Evolutionary conservation across 805 yeast species (phyloP).

Genomic region (Candida morakotiae): DNA sequence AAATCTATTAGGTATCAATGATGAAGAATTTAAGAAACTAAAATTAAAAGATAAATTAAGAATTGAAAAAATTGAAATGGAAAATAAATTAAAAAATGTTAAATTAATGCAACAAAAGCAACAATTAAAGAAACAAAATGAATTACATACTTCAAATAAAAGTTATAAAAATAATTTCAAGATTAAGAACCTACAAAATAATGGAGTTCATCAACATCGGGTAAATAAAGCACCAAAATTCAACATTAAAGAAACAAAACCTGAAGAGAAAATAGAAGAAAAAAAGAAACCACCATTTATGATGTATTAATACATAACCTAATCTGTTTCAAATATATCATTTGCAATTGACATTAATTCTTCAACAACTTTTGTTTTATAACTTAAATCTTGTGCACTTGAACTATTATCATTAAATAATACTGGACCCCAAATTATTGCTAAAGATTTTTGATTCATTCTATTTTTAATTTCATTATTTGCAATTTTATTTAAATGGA

Average conservation of each 20-base stretch:
- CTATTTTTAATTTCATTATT: slow-evolving; percentile 60
- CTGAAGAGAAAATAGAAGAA: slow-evolving; percentile 1
- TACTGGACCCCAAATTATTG: slow-evolving; percentile 95
- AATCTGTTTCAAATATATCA: slow-evolving; percentile 56
- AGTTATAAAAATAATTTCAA: slow-evolving; percentile 26
- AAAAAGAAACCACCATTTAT: slow-evolving; percentile 12
- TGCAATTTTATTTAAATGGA: slow-evolving; percentile 78
- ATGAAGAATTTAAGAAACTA: slow-evolving; percentile 27
- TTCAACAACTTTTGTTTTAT: slow-evolving; percentile 75
- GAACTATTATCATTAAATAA: slow-evolving; percentile 63
- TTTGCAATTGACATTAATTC: slow-evolving; percentile 79
- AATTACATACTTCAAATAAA: slow-evolving; percentile 8
- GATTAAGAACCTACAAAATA: slow-evolving; percentile 17
- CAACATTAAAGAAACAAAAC: slow-evolving; percentile 12
- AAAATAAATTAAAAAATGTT: slow-evolving; percentile 7
- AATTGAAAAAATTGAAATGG: slow-evolving; percentile 9
- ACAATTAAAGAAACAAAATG: slow-evolving; percentile 3
- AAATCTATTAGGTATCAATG: slow-evolving; percentile 29
- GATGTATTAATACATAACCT: slow-evolving; percentile 16
- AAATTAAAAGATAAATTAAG: slow-evolving; percentile 10
- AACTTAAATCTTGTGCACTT: slow-evolving; percentile 69
- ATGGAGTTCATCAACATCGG: slow-evolving; percentile 14
- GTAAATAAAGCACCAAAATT: slow-evolving; percentile 31
- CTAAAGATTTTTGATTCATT: slow-evolving; percentile 78
- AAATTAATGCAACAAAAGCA: slow-evolving; percentile 11